These are phyloP conservation scores for Monilinia fructicola DNA, from an alignment of 2,329 filamentous ascomycete genomes.

Conservation along the genomic window DNA sequence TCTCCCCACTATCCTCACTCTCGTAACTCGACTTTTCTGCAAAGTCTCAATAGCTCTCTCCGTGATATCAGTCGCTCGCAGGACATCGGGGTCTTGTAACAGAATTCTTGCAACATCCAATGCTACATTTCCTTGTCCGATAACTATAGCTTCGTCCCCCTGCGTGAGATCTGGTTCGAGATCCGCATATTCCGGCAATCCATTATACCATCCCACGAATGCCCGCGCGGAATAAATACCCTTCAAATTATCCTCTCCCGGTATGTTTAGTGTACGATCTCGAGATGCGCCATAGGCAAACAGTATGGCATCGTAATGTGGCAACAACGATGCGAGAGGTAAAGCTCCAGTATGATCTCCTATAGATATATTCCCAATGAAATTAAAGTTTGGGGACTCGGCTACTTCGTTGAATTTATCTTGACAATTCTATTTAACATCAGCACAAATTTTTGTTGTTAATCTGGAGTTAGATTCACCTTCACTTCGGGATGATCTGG, in stretches of 20 bases:
- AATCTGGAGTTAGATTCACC: slow-evolving; percentile 48
- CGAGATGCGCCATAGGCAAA: slow-evolving; percentile 90
- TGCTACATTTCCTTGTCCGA: slow-evolving; percentile 95
- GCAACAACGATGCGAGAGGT: slow-evolving; percentile 66
- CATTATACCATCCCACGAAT: slow-evolving; percentile 99
- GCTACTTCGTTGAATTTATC: slow-evolving; percentile 92
- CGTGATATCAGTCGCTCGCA: slow-evolving; percentile 85
- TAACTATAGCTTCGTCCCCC: slow-evolving; percentile 80
- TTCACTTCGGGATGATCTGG: slow-evolving; percentile 98
- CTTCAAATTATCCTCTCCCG: slow-evolving; percentile 69
- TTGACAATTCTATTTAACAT: slow-evolving; percentile 73
- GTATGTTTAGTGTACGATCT: slow-evolving; percentile 75
- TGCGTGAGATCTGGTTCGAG: slow-evolving; percentile 71
- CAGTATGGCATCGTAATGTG: slow-evolving; percentile 87
- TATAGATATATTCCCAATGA: slow-evolving; percentile 84
- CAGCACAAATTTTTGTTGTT: slow-evolving; percentile 22
- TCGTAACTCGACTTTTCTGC: slow-evolving; percentile 68
- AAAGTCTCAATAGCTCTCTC: slow-evolving; percentile 76
- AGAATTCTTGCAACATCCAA: slow-evolving; percentile 90
- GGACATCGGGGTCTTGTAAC: slow-evolving; percentile 68
- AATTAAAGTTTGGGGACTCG: slow-evolving; percentile 77
- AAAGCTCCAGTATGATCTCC: slow-evolving; percentile 58
- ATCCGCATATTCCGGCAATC: slow-evolving; percentile 75
- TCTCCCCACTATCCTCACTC: slow-evolving; percentile 84
- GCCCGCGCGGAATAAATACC: slow-evolving; percentile 86